Base-by-base conservation (phyloP, 495 filamentous ascomycete genomes). In the Penicillium taxi region DNA sequence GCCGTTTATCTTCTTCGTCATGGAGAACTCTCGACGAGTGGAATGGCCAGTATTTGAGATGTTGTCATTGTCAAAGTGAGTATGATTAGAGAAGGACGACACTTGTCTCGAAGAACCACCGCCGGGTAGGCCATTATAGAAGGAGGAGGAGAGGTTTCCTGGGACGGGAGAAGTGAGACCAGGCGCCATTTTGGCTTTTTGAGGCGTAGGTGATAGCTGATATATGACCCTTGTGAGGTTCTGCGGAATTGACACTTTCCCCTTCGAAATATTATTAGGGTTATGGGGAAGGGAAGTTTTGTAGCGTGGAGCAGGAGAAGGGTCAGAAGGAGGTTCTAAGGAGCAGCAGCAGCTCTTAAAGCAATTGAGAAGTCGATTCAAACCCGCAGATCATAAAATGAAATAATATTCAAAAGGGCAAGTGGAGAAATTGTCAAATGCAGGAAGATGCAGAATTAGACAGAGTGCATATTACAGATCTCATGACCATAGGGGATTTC, bases 311-410 rank as follows among this genome's bases (percentile, higher is more conserved):
- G 41, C 35, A 26, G 32, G 29, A 28, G 35, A n/a, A 13, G 35
- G 20, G 30, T 48, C 44, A 13, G 39, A 30, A 20, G 30, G 25
- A 31, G 22, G 4, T 44, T 50, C 34, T 43, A 29, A 37, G 22
- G 51, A 48, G 47, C 51, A 48, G 16, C 43, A 51, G 26, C 41
- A 48, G 45, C 44, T 47, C 44, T 38, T 47, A 32, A 52, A 48
- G 30, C 48, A 55, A 42, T 39, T 45, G 11, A 54, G 22, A 23
- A 52, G 23, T 18, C 29, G 42, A 44, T 16, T 35, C 51, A 55
- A 44, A 41, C 47, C 47, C 32, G 50, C 47, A n/a, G n/a, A n/a
- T n/a, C n/a, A n/a, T n/a, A n/a, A n/a, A n/a, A n/a, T n/a, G n/a
- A n/a, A n/a, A n/a, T n/a, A n/a, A n/a, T n/a, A n/a, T n/a, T n/a